phyloP scores from a whole-genome alignment of 441 rosid species.

The Aleurites moluccanus region DNA sequence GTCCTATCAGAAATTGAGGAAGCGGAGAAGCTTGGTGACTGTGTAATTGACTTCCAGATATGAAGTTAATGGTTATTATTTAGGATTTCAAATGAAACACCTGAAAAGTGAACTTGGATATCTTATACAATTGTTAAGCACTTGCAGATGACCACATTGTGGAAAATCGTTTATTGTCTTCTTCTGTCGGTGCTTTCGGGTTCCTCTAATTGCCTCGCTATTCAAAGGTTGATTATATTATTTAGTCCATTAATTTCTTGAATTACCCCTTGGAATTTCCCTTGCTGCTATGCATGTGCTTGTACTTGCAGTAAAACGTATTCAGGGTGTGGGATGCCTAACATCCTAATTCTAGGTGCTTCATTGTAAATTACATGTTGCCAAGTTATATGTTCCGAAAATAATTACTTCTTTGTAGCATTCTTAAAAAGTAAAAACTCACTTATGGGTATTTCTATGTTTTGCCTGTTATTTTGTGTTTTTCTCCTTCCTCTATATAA shows the following conservation, averaged over 20 bases:
- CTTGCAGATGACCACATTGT: not conserved
- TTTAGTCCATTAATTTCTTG: constrained; percentile 3
- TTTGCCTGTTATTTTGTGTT: not conserved
- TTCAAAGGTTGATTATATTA: not conserved
- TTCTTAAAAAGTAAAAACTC: not conserved
- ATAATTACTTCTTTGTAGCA: not conserved
- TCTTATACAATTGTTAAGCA: constrained; percentile 15
- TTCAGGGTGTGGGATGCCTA: not conserved
- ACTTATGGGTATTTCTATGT: not conserved
- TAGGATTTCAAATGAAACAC: not conserved
- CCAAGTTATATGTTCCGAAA: not conserved
- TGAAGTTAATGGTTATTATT: constrained; percentile 24
- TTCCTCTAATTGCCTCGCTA: too few relatives aligned
- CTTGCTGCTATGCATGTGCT: not conserved
- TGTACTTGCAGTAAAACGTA: not conserved
- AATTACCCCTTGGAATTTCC: not conserved
- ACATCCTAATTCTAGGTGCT: not conserved
- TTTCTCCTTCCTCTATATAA: not conserved
- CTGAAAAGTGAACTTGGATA: not conserved
- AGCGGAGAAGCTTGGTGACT: constrained; percentile 46
- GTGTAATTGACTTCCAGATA: constrained; percentile 61
- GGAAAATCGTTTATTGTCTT: not conserved
- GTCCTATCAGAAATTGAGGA: constrained; percentile 43
- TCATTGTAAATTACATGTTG: not conserved
- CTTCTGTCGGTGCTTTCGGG: not conserved